Conservation (phyloP, 1,284 basidiomycete species). For the Ceratobasidium sp. region DNA sequence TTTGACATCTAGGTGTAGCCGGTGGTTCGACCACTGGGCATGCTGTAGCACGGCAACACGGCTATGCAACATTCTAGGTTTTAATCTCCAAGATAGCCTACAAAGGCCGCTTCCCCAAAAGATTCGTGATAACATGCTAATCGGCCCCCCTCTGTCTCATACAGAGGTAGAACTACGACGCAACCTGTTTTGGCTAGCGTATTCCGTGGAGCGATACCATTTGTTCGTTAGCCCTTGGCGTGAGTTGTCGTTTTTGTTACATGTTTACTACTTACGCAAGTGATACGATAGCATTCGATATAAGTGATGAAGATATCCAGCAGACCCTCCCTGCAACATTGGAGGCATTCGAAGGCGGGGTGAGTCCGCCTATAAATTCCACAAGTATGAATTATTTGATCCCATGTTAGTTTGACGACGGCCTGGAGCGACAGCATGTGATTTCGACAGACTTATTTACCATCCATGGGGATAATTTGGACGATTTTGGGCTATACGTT, state of each 20-base stretch:
- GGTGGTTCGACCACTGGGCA: constrained; percentile 36
- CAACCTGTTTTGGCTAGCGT: constrained; percentile 41
- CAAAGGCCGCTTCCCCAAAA: constrained; percentile 19
- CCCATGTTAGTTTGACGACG: constrained; percentile 18
- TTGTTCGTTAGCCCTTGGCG: constrained; percentile 18
- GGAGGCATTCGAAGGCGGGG: constrained; percentile 37
- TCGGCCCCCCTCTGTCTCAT: constrained; percentile 16
- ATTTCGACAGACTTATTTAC: constrained; percentile 31
- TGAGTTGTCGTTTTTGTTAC: background rate
- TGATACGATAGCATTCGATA: background rate
- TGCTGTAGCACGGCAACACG: constrained; percentile 4
- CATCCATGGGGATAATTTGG: constrained; percentile 11
- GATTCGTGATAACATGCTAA: constrained; percentile 21
- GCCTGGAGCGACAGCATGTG: constrained; percentile 26
- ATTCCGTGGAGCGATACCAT: constrained; percentile 23
- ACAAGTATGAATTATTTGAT: background rate
- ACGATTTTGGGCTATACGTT: constrained; percentile 35
- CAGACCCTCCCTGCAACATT: constrained; percentile 46
- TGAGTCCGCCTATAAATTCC: background rate
- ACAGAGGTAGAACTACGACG: constrained; percentile 42
- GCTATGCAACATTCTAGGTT: constrained; percentile 6
- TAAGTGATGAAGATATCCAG: constrained; percentile 48
- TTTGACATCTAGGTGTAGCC: background rate
- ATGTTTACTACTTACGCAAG: background rate
- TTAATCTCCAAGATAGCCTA: constrained; percentile 16